Conservation (phyloP, 768 basidiomycete species). For the Agrocybe praecox region DNA sequence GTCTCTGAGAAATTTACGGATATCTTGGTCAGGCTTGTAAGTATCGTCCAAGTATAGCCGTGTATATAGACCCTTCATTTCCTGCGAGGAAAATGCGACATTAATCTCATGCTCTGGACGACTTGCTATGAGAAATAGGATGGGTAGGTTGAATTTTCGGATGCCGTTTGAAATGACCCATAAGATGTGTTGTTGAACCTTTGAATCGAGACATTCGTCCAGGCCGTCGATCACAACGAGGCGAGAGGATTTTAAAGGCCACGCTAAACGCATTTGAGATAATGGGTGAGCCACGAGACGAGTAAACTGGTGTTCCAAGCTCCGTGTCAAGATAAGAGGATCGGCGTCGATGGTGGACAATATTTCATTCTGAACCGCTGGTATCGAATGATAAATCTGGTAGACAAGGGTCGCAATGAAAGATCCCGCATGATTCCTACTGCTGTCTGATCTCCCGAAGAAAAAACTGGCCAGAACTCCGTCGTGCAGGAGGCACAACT, state of each 20-base stretch:
- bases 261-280: too few relatives aligned
- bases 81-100: slow-evolving; percentile 5
- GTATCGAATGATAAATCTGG: slow-evolving; percentile 21
- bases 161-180: neutral
- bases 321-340: slow-evolving; percentile 2
- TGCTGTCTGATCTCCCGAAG: slow-evolving; percentile 28
- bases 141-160: neutral
- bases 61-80: neutral
- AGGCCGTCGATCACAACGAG: slow-evolving; percentile 17
- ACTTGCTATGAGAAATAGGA: slow-evolving; percentile 13
- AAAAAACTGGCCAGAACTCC: slow-evolving; percentile 36
- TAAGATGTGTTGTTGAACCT: neutral
- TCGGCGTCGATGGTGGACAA: neutral
- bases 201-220: slow-evolving; percentile 24
- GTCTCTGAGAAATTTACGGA: neutral
- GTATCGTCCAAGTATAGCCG: neutral
- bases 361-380: slow-evolving; percentile 2
- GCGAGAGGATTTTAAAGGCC: neutral
- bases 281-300: too few relatives aligned
- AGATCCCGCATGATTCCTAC: slow-evolving; percentile 21
- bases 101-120: slow-evolving; percentile 9
- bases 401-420: slow-evolving; percentile 33
- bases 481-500: slow-evolving; percentile 10
- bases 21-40: slow-evolving; percentile 3
- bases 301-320: neutral